A percentile compares a stretch with the other conserved stretches of the same genome.
These are phyloP conservation scores for Penicillium sp. DNA, from an alignment of 2,329 filamentous ascomycete genomes.

Conservation along the genomic window DNA sequence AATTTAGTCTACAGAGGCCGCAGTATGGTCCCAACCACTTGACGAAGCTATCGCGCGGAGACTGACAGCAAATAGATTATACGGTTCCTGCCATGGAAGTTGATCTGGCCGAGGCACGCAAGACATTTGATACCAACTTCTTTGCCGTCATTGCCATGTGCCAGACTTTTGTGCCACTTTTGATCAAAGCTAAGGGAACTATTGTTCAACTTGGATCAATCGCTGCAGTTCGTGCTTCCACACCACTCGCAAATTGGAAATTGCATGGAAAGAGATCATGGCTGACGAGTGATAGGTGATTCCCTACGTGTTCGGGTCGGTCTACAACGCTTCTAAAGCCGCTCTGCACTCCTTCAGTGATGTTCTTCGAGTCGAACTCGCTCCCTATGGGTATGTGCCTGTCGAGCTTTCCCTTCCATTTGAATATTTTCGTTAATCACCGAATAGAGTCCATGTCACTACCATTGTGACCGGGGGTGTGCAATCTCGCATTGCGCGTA, in stretches of 20 bases:
- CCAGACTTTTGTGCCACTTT: constrained; percentile 56
- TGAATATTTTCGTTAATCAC: background rate
- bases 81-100: constrained; percentile 60
- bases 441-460: constrained; percentile 49
- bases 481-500: constrained; percentile 58
- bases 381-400: constrained; percentile 46
- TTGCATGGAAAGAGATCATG: background rate
- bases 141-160: constrained; percentile 60
- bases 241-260: background rate
- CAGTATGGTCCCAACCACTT: constrained; percentile 25
- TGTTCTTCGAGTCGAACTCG: constrained; percentile 59
- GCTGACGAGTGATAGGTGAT: constrained; percentile 31
- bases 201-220: constrained; percentile 50
- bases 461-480: constrained; percentile 62
- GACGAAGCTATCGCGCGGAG: background rate
- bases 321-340: constrained; percentile 62
- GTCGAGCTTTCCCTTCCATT: background rate
- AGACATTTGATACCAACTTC: constrained; percentile 56
- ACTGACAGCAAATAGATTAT: constrained; percentile 44
- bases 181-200: constrained; percentile 48
- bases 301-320: constrained; percentile 47
- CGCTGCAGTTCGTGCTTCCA: constrained; percentile 33
- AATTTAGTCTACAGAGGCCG: constrained; percentile 24
- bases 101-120: constrained; percentile 48
- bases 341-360: constrained; percentile 60